Conservation (phyloP, 139 green algal genomes). For the Coelastrella sp. region DNA sequence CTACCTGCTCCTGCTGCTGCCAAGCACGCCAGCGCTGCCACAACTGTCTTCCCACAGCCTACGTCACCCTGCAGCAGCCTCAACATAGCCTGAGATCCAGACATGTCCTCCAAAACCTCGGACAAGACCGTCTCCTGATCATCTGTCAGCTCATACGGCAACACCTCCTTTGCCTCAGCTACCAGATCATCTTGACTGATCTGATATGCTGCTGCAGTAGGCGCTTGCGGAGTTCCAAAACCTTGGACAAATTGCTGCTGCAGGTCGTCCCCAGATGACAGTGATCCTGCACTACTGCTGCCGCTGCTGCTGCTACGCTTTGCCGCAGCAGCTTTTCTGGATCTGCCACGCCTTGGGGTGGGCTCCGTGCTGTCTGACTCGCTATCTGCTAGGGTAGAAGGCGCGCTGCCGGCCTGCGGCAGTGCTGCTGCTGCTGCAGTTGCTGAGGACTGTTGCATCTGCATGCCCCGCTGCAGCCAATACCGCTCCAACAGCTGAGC, state of each 20-base stretch:
- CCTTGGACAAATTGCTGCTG: constrained; percentile 1
- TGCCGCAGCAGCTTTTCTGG: not conserved
- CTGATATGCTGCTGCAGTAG: not conserved
- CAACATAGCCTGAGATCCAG: constrained; percentile 72
- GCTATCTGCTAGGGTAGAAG: not conserved
- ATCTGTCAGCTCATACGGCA: constrained; percentile 69
- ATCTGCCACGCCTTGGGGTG: not conserved
- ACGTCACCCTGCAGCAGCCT: constrained; percentile 97
- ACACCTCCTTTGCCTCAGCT: constrained; percentile 10
- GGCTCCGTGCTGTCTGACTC: not conserved
- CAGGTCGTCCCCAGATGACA: not conserved
- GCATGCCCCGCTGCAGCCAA: constrained; percentile 1
- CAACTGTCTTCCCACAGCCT: constrained; percentile 94
- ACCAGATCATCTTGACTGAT: not conserved
- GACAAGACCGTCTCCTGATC: constrained; percentile 55
- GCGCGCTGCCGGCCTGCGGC: not conserved
- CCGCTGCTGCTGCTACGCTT: not conserved
- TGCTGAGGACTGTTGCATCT: not conserved
- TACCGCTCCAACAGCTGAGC: constrained; percentile 66
- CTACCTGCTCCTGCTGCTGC: constrained; percentile 67
- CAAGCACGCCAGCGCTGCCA: constrained; percentile 90
- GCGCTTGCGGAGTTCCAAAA: not conserved
- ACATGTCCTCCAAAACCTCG: constrained; percentile 76
- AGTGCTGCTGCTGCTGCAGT: constrained; percentile 32
- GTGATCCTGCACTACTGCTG: not conserved